Evolutionary conservation across 192 early-diverging fungal genomes (phyloP).

Genomic region (Diversispora eburnea): DNA sequence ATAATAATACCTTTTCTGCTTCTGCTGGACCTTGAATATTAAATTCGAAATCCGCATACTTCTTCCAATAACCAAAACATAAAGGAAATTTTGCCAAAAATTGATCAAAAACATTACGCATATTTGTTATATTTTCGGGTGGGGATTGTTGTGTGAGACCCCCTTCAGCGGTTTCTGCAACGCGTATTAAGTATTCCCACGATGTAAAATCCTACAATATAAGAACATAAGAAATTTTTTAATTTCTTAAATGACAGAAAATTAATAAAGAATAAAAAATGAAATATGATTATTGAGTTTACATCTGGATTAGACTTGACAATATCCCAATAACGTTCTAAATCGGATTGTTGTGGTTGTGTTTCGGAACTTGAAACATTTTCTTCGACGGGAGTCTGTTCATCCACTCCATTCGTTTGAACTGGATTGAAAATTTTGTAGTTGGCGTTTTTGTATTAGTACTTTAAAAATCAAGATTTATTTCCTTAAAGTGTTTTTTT

Average conservation of each 20-base stretch:
- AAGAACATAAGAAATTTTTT: not conserved
- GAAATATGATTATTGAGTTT: conserved; percentile 2
- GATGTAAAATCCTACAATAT: conserved; percentile 51
- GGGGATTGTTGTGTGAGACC: conserved; percentile 49
- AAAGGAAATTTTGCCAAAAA: conserved; percentile 69
- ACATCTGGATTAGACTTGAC: conserved; percentile 53
- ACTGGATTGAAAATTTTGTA: not conserved
- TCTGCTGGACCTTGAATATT: conserved; percentile 51
- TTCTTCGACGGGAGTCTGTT: conserved; percentile 1
- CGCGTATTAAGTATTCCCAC: conserved; percentile 64
- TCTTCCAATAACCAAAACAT: conserved; percentile 80
- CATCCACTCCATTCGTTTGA: conserved; percentile 20
- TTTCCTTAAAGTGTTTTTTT: not conserved
- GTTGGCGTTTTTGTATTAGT: not conserved
- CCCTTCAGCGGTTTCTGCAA: conserved; percentile 56
- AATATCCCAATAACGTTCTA: conserved; percentile 54
- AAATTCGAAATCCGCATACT: conserved; percentile 64
- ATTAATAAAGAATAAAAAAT: not conserved
- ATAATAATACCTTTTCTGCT: conserved; percentile 54
- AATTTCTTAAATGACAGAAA: not conserved
- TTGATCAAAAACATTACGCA: conserved; percentile 58
- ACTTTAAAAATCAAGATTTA: not conserved
- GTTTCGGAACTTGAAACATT: not conserved
- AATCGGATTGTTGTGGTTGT: conserved; percentile 38
- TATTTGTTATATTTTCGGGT: conserved; percentile 42